Conservation (phyloP, 2,329 filamentous ascomycete genomes). For the Xylariales sp. region DNA sequence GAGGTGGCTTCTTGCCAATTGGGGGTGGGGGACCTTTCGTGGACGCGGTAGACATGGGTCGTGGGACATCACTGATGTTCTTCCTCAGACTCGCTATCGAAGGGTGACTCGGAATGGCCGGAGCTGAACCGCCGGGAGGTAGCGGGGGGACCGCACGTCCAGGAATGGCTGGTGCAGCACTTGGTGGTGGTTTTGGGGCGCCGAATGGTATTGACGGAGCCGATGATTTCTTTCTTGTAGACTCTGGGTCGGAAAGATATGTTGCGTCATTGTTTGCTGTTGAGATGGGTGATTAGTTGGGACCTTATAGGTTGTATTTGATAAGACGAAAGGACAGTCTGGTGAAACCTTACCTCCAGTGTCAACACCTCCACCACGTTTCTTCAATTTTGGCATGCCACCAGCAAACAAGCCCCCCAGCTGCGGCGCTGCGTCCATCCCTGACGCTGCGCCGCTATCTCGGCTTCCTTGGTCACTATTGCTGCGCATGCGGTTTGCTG, state of each 20-base stretch:
- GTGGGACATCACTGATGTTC: constrained; percentile 40
- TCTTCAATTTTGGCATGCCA: constrained; percentile 93
- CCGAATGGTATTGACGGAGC: constrained; percentile 45
- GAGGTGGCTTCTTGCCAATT: constrained; percentile 70
- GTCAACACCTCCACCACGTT: constrained; percentile 74
- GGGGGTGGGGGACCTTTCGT: constrained; percentile 71
- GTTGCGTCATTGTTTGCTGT: constrained; percentile 64
- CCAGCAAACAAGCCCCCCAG: constrained; percentile 85
- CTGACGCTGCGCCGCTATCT: constrained; percentile 33
- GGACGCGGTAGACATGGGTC: constrained; percentile 58
- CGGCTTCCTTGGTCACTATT: constrained; percentile 70
- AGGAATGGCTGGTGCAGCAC: constrained; percentile 55
- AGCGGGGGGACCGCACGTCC: constrained; percentile 43
- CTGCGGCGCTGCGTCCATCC: constrained; percentile 66
- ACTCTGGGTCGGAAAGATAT: constrained; percentile 79
- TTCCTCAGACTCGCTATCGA: constrained; percentile 59
- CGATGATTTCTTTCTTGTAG: constrained; percentile 29
- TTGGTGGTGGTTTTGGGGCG: constrained; percentile 57
- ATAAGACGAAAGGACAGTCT: constrained; percentile 1
- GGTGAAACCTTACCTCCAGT: constrained; percentile 53
- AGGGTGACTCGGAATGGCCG: constrained; percentile 45
- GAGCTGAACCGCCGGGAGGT: constrained; percentile 21
- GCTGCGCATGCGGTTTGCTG: constrained; percentile 65
- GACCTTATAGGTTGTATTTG: too few species aligned
- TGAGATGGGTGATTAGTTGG: constrained; percentile 13